Base-by-base conservation (phyloP, 1,284 basidiomycete species). In the Ganoderma leucocontextum region DNA sequence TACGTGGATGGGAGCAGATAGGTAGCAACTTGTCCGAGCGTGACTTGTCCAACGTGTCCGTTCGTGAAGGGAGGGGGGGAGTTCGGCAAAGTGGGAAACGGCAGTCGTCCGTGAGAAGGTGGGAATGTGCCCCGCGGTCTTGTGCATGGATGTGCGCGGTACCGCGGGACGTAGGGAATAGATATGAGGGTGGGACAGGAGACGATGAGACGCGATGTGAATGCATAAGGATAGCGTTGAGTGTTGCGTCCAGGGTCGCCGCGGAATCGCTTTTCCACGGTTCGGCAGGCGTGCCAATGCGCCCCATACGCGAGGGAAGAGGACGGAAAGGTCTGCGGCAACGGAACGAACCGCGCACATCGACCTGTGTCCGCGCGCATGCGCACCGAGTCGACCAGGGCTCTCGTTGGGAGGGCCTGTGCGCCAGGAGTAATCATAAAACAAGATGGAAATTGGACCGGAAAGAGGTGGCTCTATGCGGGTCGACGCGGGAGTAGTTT, bases 141-240 rank as follows among this genome's bases (percentile, higher is more conserved):
- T 65, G 71, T 68, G 68, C 63, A 53, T 33, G 42, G 60, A 41
- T 58, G 70, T 61, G 63, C 67, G 60, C 69, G 66, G 66, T 64
- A 63, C 63, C 65, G 64, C 47, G 60, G 52, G 65, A 33, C 44
- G 60, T 57, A 60, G 63, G 60, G 67, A 64, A 58, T 60, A 68
- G 60, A 62, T 58, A 63, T 38, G 62, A 42, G n/a, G 36, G 33
- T 38, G 64, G 35, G 60, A 60, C 63, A 62, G 60, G 63, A 44
- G 62, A 62, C 33, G 58, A 25, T 55, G 33, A 35, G 52, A 57
- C 39, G 66, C 61, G 59, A 63, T 49, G 19, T 69, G 71, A 70
- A 70, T 69, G 72, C 72, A 73, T 73, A 73, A 73, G 69, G 72
- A 73, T 73, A 73, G 67, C 69, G 62, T 67, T 65, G 68, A 65